These are phyloP conservation scores for Tribonema minus DNA, from an alignment of 108 stramenopile genomes.

Conservation along the genomic window DNA sequence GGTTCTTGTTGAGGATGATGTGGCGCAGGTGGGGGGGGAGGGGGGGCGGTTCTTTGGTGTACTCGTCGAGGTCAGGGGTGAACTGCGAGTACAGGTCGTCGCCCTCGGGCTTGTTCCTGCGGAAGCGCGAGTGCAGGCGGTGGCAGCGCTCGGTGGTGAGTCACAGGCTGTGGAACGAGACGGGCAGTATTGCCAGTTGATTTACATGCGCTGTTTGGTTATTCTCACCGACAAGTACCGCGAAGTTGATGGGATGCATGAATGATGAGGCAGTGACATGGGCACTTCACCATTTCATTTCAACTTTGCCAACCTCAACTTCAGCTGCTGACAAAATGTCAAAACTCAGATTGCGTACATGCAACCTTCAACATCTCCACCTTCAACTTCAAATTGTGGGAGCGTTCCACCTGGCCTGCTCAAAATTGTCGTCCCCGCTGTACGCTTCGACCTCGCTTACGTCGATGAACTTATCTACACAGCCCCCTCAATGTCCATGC, in stretches of 20 bases:
- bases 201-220: too few species aligned
- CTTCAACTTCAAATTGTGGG: too few species aligned
- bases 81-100: slow-evolving; percentile 78
- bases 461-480: slow-evolving; percentile 99
- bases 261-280: too few species aligned
- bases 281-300: too few species aligned
- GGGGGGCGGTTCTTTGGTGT: slow-evolving; percentile 99
- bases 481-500: too few species aligned
- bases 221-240: too few species aligned
- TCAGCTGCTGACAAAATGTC: too few species aligned
- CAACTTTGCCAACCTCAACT: too few species aligned
- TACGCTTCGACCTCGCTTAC: slow-evolving; percentile 93
- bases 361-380: too few species aligned
- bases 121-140: background rate
- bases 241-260: too few species aligned
- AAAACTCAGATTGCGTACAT: too few species aligned
- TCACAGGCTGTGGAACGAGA: background rate
- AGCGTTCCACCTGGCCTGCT: slow-evolving; percentile 62
- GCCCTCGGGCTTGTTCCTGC: slow-evolving; percentile 12
- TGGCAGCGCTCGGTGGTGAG: background rate
- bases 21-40: slow-evolving; percentile 96
- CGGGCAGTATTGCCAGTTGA: background rate
- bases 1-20: slow-evolving; percentile 95
- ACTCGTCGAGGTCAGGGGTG: slow-evolving; percentile 93
- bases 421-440: slow-evolving; percentile 73